These are phyloP conservation scores for Ambrosia hybrid DNA, from an alignment of 140 eudicot genomes.

Conservation along the genomic window DNA sequence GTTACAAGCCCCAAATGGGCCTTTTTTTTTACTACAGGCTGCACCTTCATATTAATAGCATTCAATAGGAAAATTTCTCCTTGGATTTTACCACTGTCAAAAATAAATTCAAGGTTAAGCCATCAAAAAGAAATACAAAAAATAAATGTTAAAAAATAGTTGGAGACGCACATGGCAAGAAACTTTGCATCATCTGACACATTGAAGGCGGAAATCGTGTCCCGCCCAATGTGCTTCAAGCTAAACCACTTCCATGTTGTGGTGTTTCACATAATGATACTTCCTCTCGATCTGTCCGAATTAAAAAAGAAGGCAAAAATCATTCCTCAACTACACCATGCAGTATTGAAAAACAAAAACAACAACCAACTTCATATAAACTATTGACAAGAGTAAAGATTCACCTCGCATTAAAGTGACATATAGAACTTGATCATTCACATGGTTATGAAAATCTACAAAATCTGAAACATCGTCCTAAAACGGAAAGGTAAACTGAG, in stretches of 20 bases:
- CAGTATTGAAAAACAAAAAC: background rate
- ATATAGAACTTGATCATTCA: constrained; percentile 61
- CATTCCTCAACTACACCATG: background rate
- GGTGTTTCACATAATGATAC: constrained; percentile 69
- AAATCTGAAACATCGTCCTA: constrained; percentile 85
- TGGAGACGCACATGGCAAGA: constrained; percentile 58
- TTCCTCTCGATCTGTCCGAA: constrained; percentile 62
- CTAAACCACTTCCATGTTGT: constrained; percentile 71
- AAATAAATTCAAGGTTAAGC: background rate
- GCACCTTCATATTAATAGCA: constrained; percentile 55
- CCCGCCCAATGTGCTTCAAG: constrained; percentile 55
- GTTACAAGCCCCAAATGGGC: constrained; percentile 92
- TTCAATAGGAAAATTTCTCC: constrained; percentile 57
- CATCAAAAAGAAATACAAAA: background rate
- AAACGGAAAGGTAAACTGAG: constrained; percentile 22
- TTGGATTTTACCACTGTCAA: constrained; percentile 71
- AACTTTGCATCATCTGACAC: constrained; percentile 81
- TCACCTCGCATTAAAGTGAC: constrained; percentile 70
- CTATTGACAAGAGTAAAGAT: constrained; percentile 4
- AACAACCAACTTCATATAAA: background rate
- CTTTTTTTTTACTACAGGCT: constrained; percentile 56
- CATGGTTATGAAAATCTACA: constrained; percentile 65
- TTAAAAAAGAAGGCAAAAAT: constrained; percentile 14
- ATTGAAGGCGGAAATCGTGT: constrained; percentile 77
- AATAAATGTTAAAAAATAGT: background rate